Percentiles rank a stretch among this genome's conserved stretches.
Conservation (phyloP, 2,329 filamentous ascomycete species). For the Apiospora rasikravindrae region DNA sequence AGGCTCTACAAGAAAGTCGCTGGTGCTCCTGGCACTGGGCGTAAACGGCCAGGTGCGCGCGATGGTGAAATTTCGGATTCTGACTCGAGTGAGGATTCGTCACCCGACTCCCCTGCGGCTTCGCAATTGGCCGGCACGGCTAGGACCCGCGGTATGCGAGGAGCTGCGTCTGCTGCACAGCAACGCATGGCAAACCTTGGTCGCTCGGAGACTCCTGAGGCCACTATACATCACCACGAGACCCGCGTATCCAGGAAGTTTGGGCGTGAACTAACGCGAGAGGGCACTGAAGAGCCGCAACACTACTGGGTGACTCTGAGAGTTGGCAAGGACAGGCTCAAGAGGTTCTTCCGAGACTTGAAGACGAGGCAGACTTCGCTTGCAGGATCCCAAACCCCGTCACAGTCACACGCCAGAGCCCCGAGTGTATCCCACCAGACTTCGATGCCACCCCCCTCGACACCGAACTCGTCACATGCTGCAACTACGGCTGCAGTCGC, state of each 20-base stretch:
- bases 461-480: slow-evolving; percentile 34
- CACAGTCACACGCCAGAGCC: slow-evolving; percentile 54
- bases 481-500: slow-evolving; percentile 26
- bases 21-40: slow-evolving; percentile 56
- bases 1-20: slow-evolving; percentile 82
- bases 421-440: slow-evolving; percentile 46
- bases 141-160: slow-evolving; percentile 85
- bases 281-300: slow-evolving; percentile 80
- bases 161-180: slow-evolving; percentile 84
- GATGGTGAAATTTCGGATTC: slow-evolving; percentile 84
- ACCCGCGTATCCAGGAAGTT: slow-evolving; percentile 68
- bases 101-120: slow-evolving; percentile 82
- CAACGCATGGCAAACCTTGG: slow-evolving; percentile 83
- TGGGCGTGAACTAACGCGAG: slow-evolving; percentile 67
- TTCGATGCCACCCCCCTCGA: slow-evolving; percentile 42
- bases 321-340: slow-evolving; percentile 74
- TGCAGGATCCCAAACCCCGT: slow-evolving; percentile 49
- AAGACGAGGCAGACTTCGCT: slow-evolving; percentile 47
- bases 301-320: slow-evolving; percentile 76
- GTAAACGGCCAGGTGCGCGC: slow-evolving; percentile 60
- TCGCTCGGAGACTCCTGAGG: slow-evolving; percentile 89
- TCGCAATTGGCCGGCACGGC: slow-evolving; percentile 78
- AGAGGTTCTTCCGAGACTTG: slow-evolving; percentile 65
- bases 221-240: slow-evolving; percentile 72
- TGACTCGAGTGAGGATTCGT: slow-evolving; percentile 88